phyloP scores from a whole-genome alignment of 345 rosid genomes.

The Psidium guajava region DNA sequence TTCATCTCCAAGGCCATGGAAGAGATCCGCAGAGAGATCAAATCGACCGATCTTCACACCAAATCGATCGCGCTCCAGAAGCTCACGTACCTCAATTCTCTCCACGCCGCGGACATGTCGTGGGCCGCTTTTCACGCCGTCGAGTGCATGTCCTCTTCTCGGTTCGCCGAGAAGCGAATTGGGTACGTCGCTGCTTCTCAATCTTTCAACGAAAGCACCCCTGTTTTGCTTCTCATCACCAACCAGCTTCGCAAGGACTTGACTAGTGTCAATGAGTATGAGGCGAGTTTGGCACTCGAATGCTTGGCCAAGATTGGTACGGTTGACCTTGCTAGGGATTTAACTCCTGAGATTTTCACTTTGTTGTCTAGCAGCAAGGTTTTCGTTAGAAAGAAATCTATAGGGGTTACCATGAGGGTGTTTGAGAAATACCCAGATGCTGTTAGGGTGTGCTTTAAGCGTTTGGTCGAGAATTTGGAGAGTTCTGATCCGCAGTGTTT shows the following conservation, averaged over 20 bases:
- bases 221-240: constrained; percentile 68
- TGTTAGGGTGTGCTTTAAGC: constrained; percentile 80
- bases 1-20: constrained; percentile 66
- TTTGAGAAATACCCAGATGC: constrained; percentile 88
- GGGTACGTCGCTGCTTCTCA: constrained; percentile 79
- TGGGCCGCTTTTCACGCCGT: constrained; percentile 87
- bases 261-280: constrained; percentile 50
- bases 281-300: constrained; percentile 74
- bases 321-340: constrained; percentile 80
- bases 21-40: constrained; percentile 87
- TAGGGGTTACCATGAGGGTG: constrained; percentile 63
- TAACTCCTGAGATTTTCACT: constrained; percentile 71
- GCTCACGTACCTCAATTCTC: constrained; percentile 67
- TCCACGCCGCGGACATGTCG: constrained; percentile 70
- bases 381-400: constrained; percentile 62
- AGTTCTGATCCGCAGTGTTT: constrained; percentile 48
- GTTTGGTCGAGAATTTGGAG: constrained; percentile 85
- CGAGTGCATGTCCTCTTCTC: constrained; percentile 72
- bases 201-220: constrained; percentile 72
- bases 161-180: constrained; percentile 57
- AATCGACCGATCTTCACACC: constrained; percentile 64
- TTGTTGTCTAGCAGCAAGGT: constrained; percentile 56
- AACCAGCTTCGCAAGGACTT: constrained; percentile 89
- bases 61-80: constrained; percentile 85
- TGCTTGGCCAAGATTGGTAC: constrained; percentile 69